These are phyloP conservation scores for Guyanaporus albipodus DNA, from an alignment of 768 basidiomycete genomes.

Conservation along the genomic window DNA sequence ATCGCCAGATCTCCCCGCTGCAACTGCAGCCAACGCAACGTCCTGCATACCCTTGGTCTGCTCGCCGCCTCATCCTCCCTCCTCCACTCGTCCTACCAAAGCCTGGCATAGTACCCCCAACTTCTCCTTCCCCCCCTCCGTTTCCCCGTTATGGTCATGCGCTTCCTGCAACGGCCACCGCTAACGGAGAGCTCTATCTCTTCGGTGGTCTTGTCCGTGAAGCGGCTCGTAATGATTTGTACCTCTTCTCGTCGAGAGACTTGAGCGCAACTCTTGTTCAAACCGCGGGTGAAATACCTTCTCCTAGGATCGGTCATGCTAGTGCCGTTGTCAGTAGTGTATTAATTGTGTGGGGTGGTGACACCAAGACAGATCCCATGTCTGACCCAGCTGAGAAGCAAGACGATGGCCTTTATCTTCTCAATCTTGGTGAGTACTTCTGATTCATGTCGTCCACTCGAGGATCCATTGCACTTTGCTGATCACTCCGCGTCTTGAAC, in stretches of 20 bases:
- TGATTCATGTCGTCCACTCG: neutral
- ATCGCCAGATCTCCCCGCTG: slow-evolving; percentile 32
- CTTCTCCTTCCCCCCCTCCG: slow-evolving; percentile 74
- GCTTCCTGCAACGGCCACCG: slow-evolving; percentile 71
- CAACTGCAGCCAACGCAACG: slow-evolving; percentile 40
- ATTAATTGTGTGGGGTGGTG: slow-evolving; percentile 96
- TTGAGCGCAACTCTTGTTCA: slow-evolving; percentile 78
- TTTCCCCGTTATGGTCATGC: slow-evolving; percentile 98
- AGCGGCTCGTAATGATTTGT: slow-evolving; percentile 86
- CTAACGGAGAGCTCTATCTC: slow-evolving; percentile 88
- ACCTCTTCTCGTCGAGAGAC: slow-evolving; percentile 79
- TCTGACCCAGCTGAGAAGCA: slow-evolving; percentile 65
- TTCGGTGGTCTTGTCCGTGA: slow-evolving; percentile 97
- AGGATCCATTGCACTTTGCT: neutral
- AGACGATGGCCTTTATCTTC: slow-evolving; percentile 89
- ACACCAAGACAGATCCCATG: slow-evolving; percentile 78
- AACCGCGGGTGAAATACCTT: slow-evolving; percentile 85
- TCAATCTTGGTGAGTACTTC: slow-evolving; percentile 80
- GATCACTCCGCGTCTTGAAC: neutral
- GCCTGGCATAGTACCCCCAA: slow-evolving; percentile 59
- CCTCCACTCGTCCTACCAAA: slow-evolving; percentile 64
- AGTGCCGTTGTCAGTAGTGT: slow-evolving; percentile 95
- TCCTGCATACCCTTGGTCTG: slow-evolving; percentile 80
- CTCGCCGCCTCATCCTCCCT: slow-evolving; percentile 64
- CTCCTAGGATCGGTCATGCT: slow-evolving; percentile 92